Evolutionary conservation across 1,139 yeast species (phyloP), one percentile per base, ranked within the genome.

Genomic region (Magnusiomyces tetraspermus): DNA sequence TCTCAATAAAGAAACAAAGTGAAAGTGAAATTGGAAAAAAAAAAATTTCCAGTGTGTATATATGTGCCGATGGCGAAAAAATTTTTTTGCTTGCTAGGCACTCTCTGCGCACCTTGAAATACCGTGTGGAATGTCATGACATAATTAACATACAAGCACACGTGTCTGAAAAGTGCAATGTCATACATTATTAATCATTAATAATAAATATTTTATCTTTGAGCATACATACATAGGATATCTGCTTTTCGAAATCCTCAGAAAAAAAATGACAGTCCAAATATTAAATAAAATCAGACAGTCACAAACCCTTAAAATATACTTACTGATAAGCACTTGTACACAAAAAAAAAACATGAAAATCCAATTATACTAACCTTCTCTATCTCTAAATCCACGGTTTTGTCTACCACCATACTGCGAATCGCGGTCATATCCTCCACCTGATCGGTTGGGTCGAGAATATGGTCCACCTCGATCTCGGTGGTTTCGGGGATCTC

Each of bases 11-110:
- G 49, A 30, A 37, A 6, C n/a, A n/a, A n/a, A 24, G 31, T 23
- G 23, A 38, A 31, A 41, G 38, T 23, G 46, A 49, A 28, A 49
- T 24, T 17, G 21, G 26, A 46, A 46, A 46, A 41, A 31, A 45
- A 45, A 50, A 50, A 42, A 42, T 46, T 45, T 30, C 31, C 17
- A 28, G 31, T 28, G n/a, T n/a, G n/a, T n/a, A n/a, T 22, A 26
- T 43, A 43, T 26, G 11, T 38, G n/a, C 22, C 23, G 19, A 6
- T 22, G 22, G 15, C 4, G 24, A 6, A n/a, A 38, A 38, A 38
- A 38, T 17, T 17, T 8, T 28, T 28, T 33, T 33, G 38, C 17
- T 33, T 19, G 19, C 24, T 41, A 11, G 3, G 17, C 3, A 22
- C 4, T 28, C 31, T 8, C 11, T 28, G 11, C 31, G 11, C 11